Base-by-base conservation (phyloP, 2,329 filamentous ascomycete genomes). In the Blastomyces parvus region DNA sequence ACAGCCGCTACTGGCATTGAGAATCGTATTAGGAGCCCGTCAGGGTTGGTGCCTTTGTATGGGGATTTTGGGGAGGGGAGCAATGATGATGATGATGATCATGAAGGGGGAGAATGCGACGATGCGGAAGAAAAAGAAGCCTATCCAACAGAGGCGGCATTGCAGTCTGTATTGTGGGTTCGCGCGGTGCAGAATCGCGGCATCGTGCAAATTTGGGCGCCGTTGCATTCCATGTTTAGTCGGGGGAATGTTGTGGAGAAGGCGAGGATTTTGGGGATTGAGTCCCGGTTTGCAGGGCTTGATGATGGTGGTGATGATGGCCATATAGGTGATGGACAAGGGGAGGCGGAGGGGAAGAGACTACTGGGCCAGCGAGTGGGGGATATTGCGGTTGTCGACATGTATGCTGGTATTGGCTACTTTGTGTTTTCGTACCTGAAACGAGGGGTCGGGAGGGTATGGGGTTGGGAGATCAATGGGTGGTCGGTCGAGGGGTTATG, bases 371-470 rank as follows among this genome's bases (percentile, higher is more conserved):
- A 71, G 68, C 63, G 38, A 38, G 69, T 65, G 14, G 60, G 61
- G 8, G 70, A 74, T 33, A 70, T 75, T 25, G 73, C 74, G 59
- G 78, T 80, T 0, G 83, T 95, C 0, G 93, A 97, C 74, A 78
- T 97, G 64, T 97, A 96, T 77, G 90, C 89, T 0, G 93, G 93
- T 0, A 96, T 97, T 67, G 93, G 93, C 5, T 97, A 97, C 76
- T 97, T 97, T 76, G 85, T 88, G 3, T 96, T 97, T 71, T 89
- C 86, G 40, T 97, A 96, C 75, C 83, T 87, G 7, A 81, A 79
- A 64, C 83, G 88, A 22, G 91, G 90, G 0, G 78, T 92, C 70
- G 78, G 70, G 9, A 78, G 83, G 59, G 88, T 97, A 0, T 79
- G 94, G 52, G 90, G 91, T 69, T 97, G 90, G 89, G 93, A 97